Percentiles rank a stretch among this genome's conserved stretches.
Conservation (phyloP, 148 eudicot species). For the Vaccinium vitisidaea region DNA sequence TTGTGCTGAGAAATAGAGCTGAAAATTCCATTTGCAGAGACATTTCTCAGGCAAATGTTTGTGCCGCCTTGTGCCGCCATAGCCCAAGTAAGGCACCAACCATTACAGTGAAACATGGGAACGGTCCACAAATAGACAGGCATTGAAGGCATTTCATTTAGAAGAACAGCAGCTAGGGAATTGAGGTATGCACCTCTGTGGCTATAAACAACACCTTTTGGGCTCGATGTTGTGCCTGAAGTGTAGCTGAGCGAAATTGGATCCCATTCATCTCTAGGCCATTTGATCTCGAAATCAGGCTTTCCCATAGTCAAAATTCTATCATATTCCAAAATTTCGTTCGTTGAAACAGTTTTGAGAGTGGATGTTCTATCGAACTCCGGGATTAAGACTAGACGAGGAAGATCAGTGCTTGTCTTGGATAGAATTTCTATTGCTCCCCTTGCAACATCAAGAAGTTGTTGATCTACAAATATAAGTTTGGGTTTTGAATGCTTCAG, state of each 20-base stretch:
- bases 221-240: constrained; percentile 78
- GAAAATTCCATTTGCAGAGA: constrained; percentile 47
- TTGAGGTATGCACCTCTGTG: constrained; percentile 77
- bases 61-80: constrained; percentile 74
- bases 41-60: constrained; percentile 54
- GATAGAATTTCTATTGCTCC: constrained; percentile 52
- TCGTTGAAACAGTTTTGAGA: background rate
- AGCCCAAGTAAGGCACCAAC: constrained; percentile 79
- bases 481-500: constrained; percentile 63
- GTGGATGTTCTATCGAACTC: constrained; percentile 31
- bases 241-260: constrained; percentile 69
- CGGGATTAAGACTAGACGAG: constrained; percentile 42
- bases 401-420: constrained; percentile 37
- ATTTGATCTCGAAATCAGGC: constrained; percentile 37
- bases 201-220: constrained; percentile 71
- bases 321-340: constrained; percentile 43
- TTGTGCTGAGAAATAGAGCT: constrained; percentile 32
- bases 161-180: constrained; percentile 46
- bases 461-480: constrained; percentile 53
- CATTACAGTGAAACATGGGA: constrained; percentile 87
- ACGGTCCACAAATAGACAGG: constrained; percentile 66
- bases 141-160: constrained; percentile 50
- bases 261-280: constrained; percentile 60
- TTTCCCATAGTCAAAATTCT: constrained; percentile 41
- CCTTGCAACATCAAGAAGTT: constrained; percentile 37